phyloP scores from a whole-genome alignment of 129 eudicot genomes.

The Solidago caesia region DNA sequence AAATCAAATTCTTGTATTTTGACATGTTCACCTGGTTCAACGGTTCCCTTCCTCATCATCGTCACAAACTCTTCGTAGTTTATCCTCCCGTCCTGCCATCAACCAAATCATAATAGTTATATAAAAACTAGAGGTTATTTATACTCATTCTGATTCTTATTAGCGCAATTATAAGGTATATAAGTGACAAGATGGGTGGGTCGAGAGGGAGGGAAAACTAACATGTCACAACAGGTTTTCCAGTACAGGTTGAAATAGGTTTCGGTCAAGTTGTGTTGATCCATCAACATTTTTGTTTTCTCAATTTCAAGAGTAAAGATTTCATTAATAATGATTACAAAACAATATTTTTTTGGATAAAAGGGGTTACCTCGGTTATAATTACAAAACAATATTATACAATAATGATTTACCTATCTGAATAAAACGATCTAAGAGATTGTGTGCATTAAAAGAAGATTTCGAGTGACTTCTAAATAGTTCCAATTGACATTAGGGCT shows the following conservation, averaged over 20 bases:
- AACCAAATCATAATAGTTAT: background rate
- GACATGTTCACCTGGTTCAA: conserved; percentile 39
- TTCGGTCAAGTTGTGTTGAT: no score
- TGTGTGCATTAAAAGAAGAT: background rate
- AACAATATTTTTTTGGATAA: no score
- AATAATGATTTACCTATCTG: background rate
- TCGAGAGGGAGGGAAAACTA: background rate
- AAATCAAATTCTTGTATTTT: conserved; percentile 30
- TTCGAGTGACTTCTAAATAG: background rate
- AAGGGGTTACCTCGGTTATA: background rate
- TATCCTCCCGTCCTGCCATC: conserved; percentile 70
- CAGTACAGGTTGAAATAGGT: no score
- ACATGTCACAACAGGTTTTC: no score
- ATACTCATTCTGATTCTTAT: no score
- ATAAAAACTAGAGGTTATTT: no score
- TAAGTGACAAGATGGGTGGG: background rate
- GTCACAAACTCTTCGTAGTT: conserved; percentile 76
- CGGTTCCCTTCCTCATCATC: conserved; percentile 87
- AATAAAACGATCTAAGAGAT: background rate
- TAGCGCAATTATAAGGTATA: background rate
- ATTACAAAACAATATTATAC: background rate
- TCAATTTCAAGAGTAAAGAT: no score
- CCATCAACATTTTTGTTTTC: no score
- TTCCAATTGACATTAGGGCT: no score
- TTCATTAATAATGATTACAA: no score